Evolutionary conservation across 768 basidiomycete species (phyloP).

Genomic region (Cystofilobasidium macerans): DNA sequence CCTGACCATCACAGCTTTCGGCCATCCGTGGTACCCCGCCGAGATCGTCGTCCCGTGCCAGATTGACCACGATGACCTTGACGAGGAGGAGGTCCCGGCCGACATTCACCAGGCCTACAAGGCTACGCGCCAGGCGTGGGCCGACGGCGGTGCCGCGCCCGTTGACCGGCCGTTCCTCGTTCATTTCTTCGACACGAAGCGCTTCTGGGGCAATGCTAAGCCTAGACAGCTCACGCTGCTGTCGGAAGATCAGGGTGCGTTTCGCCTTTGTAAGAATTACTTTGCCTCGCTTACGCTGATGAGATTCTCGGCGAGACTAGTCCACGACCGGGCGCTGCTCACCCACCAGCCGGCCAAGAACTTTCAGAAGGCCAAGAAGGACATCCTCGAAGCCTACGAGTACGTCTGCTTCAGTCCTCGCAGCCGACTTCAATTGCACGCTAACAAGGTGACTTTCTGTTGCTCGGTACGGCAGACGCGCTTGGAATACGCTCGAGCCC

Average conservation of each 20-base stretch:
- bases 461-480: background rate
- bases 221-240: constrained; percentile 52
- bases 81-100: constrained; percentile 50
- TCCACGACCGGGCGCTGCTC: background rate
- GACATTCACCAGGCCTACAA: constrained; percentile 35
- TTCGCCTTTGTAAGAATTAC: background rate
- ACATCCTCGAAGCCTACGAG: background rate
- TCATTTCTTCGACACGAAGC: constrained; percentile 62
- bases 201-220: constrained; percentile 57
- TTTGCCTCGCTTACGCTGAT: too few relatives aligned
- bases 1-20: constrained; percentile 42
- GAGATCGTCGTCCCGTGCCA: constrained; percentile 52
- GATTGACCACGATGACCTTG: constrained; percentile 28
- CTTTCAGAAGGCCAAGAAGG: background rate
- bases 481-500: background rate
- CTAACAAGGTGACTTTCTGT: background rate
- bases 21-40: constrained; percentile 82
- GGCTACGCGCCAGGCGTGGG: constrained; percentile 41
- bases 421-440: background rate
- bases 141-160: constrained; percentile 27
- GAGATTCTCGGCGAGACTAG: too few relatives aligned
- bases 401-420: background rate
- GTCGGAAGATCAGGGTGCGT: constrained; percentile 55
- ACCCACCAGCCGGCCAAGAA: background rate
- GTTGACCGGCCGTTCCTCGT: constrained; percentile 46